Base-by-base conservation (phyloP, 306 rosid species). In the Potentilla sterilis region DNA sequence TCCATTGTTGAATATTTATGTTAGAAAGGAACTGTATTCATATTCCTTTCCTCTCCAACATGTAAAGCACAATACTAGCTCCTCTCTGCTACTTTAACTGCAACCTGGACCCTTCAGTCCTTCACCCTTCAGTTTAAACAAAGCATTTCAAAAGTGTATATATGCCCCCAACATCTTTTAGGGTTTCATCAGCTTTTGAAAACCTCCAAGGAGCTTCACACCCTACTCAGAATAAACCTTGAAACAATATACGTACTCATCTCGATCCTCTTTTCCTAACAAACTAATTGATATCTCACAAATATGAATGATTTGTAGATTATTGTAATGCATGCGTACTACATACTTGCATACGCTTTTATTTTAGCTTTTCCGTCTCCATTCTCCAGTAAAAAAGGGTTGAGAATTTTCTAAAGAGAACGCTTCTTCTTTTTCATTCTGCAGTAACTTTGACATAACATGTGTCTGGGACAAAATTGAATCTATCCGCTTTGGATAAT, bases 1-100 rank as follows among this genome's bases (percentile, higher is more conserved):
- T 55, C 48, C 58, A 19, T 69, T 47, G 76, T 67, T 74, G 75
- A 68, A 73, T 76, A 38, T 76, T 34, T 41, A 42, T 40, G 75
- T 51, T 11, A 67, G 52, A 77, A 73, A 24, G 55, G 7, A 64
- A 19, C 38, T 37, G 80, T 51, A 40, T 72, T 79, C 83, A 76
- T 79, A 83, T 75, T 83, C 81, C 72, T 79, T 83, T 67, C 78
- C 76, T 79, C 78, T 21, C 69, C 55, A 59, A 75, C 78, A 28
- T 66, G 79, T 72, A 75, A 79, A 83, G 78, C 43, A 63, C 9
- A 18, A 28, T 1, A 28, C 38, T 28, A 28, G 28, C 28, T 18
- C 9, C 43, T 7, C 44, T 49, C 28, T 69, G 9, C 67, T 28
- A 12, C 76, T 68, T 69, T 80, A 59, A 38, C 69, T 72, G 34